Conservation (phyloP, 208 protist genomes). For the Herpetomonas tarakana region DNA sequence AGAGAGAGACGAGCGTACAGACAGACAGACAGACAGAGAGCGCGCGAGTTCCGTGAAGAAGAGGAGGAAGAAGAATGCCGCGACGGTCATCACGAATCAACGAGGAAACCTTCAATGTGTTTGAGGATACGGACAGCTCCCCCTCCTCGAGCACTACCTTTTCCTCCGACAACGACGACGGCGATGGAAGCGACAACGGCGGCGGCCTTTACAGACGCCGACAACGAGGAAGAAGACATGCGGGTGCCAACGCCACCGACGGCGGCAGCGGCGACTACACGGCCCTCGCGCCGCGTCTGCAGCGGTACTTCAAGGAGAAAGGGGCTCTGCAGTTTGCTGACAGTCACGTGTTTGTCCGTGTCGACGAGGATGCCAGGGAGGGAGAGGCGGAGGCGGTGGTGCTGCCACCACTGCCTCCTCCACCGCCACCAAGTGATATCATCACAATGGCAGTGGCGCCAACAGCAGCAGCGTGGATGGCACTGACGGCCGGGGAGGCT, state of each 20-base stretch:
- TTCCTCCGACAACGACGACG: background rate
- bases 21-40: no score
- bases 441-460: background rate
- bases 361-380: background rate
- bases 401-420: slow-evolving; percentile 9
- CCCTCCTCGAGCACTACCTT: background rate
- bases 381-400: slow-evolving; percentile 3
- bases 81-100: no score
- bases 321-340: background rate
- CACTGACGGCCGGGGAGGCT: no score
- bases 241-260: no score
- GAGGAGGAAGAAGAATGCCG: no score
- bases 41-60: no score
- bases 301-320: background rate
- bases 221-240: no score
- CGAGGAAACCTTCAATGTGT: slow-evolving; percentile 3
- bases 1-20: no score
- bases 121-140: slow-evolving; percentile 12
- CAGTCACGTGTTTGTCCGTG: background rate
- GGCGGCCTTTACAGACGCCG: no score
- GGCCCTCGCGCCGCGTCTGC: background rate
- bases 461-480: background rate
- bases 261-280: background rate
- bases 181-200: no score
- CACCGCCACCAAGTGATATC: background rate